Evolutionary conservation across 73 alveolate genomes (phyloP).

Genomic region (Tetrahymena malaccensis): DNA sequence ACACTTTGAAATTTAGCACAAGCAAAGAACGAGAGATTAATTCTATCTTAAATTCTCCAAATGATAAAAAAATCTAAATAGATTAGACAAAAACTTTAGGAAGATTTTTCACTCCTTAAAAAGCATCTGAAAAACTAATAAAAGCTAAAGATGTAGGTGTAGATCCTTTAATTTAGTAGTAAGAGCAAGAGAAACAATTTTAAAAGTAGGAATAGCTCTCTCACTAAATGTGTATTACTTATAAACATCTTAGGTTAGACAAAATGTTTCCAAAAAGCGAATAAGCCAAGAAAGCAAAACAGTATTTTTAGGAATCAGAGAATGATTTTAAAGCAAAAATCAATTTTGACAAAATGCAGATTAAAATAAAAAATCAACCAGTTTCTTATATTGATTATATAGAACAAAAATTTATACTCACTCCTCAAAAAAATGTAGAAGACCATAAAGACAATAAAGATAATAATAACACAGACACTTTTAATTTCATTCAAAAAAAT

Average conservation of each 20-base stretch:
- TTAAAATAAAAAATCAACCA: background rate
- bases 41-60: background rate
- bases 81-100: background rate
- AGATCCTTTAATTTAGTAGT: background rate
- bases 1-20: background rate
- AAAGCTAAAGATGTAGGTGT: background rate
- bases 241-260: background rate
- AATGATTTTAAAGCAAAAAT: background rate
- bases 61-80: background rate
- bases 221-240: background rate
- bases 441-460: background rate
- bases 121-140: background rate
- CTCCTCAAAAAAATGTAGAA: background rate
- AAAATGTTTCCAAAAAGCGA: background rate
- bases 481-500: background rate
- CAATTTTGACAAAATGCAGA: background rate
- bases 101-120: background rate
- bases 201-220: background rate
- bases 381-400: background rate
- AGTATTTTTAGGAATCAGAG: background rate
- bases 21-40: background rate
- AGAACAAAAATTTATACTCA: background rate
- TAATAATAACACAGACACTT: background rate
- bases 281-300: background rate
- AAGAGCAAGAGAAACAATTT: background rate